Evolutionary conservation across 1,139 yeast genomes (phyloP), one percentile per base, ranked within the genome.

Genomic region (Pichia sp.): DNA sequence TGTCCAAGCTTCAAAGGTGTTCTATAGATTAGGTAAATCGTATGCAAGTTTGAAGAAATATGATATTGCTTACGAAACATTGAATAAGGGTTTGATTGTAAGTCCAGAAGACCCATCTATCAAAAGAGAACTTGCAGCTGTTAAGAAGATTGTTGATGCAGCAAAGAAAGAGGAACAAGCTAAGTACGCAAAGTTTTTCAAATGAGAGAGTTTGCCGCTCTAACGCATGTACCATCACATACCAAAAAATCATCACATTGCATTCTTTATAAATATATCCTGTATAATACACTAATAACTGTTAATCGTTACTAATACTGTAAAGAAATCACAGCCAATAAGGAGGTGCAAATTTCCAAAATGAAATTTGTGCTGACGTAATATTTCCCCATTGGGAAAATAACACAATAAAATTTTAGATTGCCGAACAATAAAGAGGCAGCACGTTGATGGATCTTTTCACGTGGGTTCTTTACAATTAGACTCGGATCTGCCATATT

Each of bases 1-100:
- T 17, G 34, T 70, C 41, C 91, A 85, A 46, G 66, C 64, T 52
- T 84, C 88, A 1, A 85, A 85, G 62, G 82, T 83, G 0, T 69
- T 72, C 49, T 85, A 73, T 60, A 73, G 94, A 64, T 42, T 62
- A 11, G 91, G 87, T 0, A 67, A 71, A 43, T 75, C 85, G 1
- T 66, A 70, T 34, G 51, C 65, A 1, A 71, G 69, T 5, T 58
- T 73, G 51, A 76, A 70, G 24, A 74, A 77, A 54, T 71, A 68
- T 45, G 73, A 75, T n/a, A 70, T 68, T 18, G 85, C 90, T 0
- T 54, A 77, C 0, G 61, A 59, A 14, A 76, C 75, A 38, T 70
- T 81, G 42, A 59, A 67, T 38, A 53, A 58, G 15, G 87, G 90
- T 7, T 55, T 59, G 12, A 61, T 66, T 4, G 55, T 73, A 30